phyloP scores from a whole-genome alignment of 148 eudicot genomes.

The Silene conica region DNA sequence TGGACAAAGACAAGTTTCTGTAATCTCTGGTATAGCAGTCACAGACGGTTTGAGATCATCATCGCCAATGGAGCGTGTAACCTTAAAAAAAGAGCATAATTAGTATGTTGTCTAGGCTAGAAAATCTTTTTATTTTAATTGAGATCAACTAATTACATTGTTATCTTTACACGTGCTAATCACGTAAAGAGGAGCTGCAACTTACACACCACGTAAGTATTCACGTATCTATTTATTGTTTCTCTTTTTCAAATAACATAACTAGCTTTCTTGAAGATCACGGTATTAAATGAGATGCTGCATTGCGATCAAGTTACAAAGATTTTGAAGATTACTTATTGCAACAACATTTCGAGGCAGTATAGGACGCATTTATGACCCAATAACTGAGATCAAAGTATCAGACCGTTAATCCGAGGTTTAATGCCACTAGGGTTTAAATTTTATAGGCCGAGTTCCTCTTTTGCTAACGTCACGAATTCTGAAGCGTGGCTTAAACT shows the following conservation, averaged over 20 bases:
- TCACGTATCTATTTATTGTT: no score
- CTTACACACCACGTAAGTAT: no score
- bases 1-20: slow-evolving; percentile 50
- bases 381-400: neutral
- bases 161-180: neutral
- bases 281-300: no score
- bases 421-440: no score
- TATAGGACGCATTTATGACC: neutral
- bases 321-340: no score
- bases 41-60: slow-evolving; percentile 96
- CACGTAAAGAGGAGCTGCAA: no score
- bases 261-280: no score
- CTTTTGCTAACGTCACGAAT: neutral
- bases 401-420: no score
- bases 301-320: no score
- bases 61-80: slow-evolving; percentile 96
- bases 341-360: neutral
- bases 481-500: neutral
- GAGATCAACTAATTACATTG: neutral
- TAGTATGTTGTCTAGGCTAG: slow-evolving; percentile 5
- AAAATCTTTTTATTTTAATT: neutral
- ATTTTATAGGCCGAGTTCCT: neutral
- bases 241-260: no score
- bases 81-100: slow-evolving; percentile 35
- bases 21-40: slow-evolving; percentile 96